Conservation (phyloP, 2,329 filamentous ascomycete genomes). For the Xylariaceae sp. region DNA sequence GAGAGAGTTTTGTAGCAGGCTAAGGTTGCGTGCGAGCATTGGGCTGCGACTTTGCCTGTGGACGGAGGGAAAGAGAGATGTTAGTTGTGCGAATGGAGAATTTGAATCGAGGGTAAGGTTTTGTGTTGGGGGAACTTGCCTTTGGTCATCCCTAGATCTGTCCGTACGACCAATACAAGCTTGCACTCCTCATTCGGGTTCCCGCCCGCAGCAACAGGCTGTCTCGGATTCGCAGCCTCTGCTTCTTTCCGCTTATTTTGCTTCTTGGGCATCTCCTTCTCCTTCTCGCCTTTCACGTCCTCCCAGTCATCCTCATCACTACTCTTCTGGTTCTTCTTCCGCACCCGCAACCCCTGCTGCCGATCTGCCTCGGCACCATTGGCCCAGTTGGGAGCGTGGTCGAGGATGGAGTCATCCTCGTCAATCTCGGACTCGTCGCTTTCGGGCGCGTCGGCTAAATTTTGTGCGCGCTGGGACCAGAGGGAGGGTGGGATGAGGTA, state of each 20-base stretch:
- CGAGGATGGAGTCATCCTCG: slow-evolving; percentile 54
- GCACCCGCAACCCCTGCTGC: slow-evolving; percentile 49
- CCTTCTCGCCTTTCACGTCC: neutral
- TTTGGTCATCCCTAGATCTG: slow-evolving; percentile 96
- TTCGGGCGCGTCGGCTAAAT: slow-evolving; percentile 58
- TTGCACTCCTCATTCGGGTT: slow-evolving; percentile 76
- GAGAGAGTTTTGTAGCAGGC: slow-evolving; percentile 90
- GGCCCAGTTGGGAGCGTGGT: slow-evolving; percentile 65
- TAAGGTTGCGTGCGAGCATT: slow-evolving; percentile 92
- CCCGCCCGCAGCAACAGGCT: slow-evolving; percentile 31
- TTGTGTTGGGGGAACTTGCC: slow-evolving; percentile 54
- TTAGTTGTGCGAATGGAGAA: slow-evolving; percentile 2
- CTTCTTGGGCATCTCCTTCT: neutral
- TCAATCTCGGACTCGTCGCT: slow-evolving; percentile 67
- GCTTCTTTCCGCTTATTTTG: slow-evolving; percentile 10
- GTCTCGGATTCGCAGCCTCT: slow-evolving; percentile 11
- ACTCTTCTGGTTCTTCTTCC: slow-evolving; percentile 40
- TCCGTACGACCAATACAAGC: slow-evolving; percentile 85
- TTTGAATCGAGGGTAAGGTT: slow-evolving; percentile 1
- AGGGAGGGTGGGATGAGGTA: slow-evolving; percentile 57
- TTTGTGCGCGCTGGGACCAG: slow-evolving; percentile 52
- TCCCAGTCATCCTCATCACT: neutral
- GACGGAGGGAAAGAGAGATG: neutral
- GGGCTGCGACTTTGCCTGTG: slow-evolving; percentile 94
- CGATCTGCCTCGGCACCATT: slow-evolving; percentile 58